Evolutionary conservation across 495 filamentous ascomycete species (phyloP), one percentile per base, ranked within the genome.

Genomic region (Penicillium tannophilum): DNA sequence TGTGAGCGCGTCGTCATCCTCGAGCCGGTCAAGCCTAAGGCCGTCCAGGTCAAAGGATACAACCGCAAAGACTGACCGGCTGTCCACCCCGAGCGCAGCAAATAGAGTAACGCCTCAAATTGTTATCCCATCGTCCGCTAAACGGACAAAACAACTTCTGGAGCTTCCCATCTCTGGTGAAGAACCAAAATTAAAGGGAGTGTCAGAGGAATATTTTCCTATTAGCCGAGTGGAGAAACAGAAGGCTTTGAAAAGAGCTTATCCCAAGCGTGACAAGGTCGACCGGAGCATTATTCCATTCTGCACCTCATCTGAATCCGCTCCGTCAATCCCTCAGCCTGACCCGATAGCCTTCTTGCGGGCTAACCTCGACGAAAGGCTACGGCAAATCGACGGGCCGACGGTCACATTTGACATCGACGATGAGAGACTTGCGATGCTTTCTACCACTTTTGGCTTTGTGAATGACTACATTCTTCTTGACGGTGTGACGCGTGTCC

Each of bases 361-460:
- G 4, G 16, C 10, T 17, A 23, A 12, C 12, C 36, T 54, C 12
- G 16, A 43, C 1, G 6, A 41, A 30, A 76, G 73, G 41, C 45
- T 75, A 0, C 20, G 52, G 2, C 28, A 43, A 1, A 72, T 78
- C 39, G 42, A 63, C 2, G 76, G 77, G 0, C 73, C 74, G 0
- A 16, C 48, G 0, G 66, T 77, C 3, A 62, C 59, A 3, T 64
- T 75, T 12, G 56, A 62, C 1, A 47, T 66, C 0, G 57, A 62
- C 2, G 68, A 66, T 20, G 60, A 67, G 4, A 62, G 52, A 3
- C 63, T 78, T 0, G 64, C 67, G 0, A 41, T 59, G 8, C 59
- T 71, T 5, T 67, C 67, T 0, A 54, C 71, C 1, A 71, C 73
- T 44, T 82, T 82, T 56, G 70, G 69, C 14, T 83, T 83, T n/a